Conservation (phyloP, 106 monocot genomes). For the Agapanthus africanus region DNA sequence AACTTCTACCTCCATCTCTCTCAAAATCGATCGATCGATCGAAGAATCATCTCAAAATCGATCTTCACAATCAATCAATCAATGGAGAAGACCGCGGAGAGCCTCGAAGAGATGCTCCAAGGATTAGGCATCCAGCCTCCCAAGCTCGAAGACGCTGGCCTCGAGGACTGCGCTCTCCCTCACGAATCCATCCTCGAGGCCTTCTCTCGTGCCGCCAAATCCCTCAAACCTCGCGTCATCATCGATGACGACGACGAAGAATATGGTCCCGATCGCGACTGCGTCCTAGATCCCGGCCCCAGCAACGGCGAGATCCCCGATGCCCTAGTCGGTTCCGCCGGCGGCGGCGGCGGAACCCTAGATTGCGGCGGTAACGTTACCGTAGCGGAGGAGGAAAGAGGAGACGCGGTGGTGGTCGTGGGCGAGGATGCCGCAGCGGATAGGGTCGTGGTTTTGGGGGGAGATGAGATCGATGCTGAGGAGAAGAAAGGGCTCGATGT, state of each 20-base stretch:
- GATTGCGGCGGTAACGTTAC: conserved; percentile 1
- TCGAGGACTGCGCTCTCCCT: conserved; percentile 88
- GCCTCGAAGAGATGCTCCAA: no score
- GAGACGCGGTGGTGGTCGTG: conserved; percentile 1
- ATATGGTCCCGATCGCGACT: conserved; percentile 15
- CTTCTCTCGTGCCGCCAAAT: conserved; percentile 65
- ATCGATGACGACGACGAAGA: conserved; percentile 12
- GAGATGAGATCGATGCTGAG: conserved; percentile 1
- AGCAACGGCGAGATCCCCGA: conserved; percentile 29
- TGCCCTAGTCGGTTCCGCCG: conserved; percentile 9
- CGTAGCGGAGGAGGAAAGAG: neutral
- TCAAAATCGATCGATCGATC: no score
- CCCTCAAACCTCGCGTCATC: conserved; percentile 24
- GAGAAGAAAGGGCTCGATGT: neutral
- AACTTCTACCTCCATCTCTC: no score
- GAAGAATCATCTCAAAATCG: no score
- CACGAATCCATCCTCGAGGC: conserved; percentile 74
- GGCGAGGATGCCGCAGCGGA: neutral
- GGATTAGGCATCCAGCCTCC: no score
- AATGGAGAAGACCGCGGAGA: no score
- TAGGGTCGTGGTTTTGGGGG: conserved; percentile 15
- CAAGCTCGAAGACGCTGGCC: conserved; percentile 77
- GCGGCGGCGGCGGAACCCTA: conserved; percentile 10
- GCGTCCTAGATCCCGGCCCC: conserved; percentile 30
- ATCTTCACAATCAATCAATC: no score